These are phyloP conservation scores for Melampsora americana DNA, from an alignment of 1,284 basidiomycete genomes.

Conservation along the genomic window DNA sequence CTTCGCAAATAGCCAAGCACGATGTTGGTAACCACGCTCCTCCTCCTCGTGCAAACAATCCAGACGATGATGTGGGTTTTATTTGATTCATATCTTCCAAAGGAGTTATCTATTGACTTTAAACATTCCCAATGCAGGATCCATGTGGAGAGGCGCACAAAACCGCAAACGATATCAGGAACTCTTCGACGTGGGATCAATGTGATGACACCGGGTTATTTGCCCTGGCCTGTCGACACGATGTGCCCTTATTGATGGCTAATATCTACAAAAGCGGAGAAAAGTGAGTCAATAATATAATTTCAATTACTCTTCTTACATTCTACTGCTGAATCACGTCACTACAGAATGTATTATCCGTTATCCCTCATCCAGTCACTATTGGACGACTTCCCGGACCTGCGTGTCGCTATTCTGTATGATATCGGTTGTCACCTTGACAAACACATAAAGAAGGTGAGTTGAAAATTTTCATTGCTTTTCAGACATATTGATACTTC, in stretches of 20 bases:
- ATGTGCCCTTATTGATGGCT: background rate
- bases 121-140: background rate
- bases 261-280: constrained; percentile 5
- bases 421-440: constrained; percentile 29
- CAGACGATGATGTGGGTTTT: background rate
- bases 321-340: background rate
- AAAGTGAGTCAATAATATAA: background rate
- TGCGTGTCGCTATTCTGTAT: background rate
- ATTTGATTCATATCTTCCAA: background rate
- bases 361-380: too few relatives aligned
- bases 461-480: background rate
- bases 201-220: too few relatives aligned
- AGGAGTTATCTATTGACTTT: background rate
- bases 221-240: too few relatives aligned
- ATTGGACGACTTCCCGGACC: background rate
- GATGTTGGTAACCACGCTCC: background rate
- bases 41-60: background rate
- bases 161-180: too few relatives aligned
- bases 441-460: constrained; percentile 17
- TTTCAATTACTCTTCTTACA: background rate
- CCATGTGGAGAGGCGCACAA: constrained; percentile 16
- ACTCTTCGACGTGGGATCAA: background rate
- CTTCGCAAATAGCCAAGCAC: background rate
- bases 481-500: background rate
- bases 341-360: constrained; percentile 5